Percentiles rank a stretch among this genome's conserved stretches.
Evolutionary conservation across 2,329 filamentous ascomycete species (phyloP).

Genomic region (Parastagonospora nodorum): DNA sequence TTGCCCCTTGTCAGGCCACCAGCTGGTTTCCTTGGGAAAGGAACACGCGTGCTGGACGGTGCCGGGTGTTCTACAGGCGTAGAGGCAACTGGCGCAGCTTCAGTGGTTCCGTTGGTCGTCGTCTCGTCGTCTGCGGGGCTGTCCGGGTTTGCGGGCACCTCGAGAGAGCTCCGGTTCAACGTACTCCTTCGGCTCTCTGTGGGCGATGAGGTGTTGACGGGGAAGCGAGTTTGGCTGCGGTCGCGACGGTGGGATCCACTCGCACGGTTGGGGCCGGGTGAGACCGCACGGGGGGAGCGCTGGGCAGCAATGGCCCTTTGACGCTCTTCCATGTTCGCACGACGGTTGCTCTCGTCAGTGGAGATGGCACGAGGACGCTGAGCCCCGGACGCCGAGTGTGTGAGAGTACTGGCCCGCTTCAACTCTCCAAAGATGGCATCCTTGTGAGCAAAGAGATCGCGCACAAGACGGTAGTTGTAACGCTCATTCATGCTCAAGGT

Average conservation of each 20-base stretch:
- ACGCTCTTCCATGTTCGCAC: slow-evolving; percentile 91
- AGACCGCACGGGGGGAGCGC: slow-evolving; percentile 70
- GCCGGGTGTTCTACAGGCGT: slow-evolving; percentile 34
- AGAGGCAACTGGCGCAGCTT: slow-evolving; percentile 15
- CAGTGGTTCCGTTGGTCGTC: slow-evolving; percentile 48
- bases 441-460: slow-evolving; percentile 92
- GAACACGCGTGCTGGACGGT: slow-evolving; percentile 42
- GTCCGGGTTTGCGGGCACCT: slow-evolving; percentile 72
- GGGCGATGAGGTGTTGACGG: slow-evolving; percentile 65
- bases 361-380: slow-evolving; percentile 83
- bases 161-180: slow-evolving; percentile 71
- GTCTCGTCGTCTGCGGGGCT: slow-evolving; percentile 43
- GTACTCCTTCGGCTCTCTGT: slow-evolving; percentile 59
- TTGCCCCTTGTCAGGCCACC: slow-evolving; percentile 43
- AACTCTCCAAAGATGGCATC: slow-evolving; percentile 94
- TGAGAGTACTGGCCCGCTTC: slow-evolving; percentile 81
- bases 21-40: slow-evolving; percentile 41
- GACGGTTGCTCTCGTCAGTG: slow-evolving; percentile 93
- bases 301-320: slow-evolving; percentile 75
- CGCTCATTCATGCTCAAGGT: slow-evolving; percentile 95
- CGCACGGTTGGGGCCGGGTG: slow-evolving; percentile 65
- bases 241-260: slow-evolving; percentile 65
- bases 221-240: slow-evolving; percentile 82
- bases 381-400: slow-evolving; percentile 61
- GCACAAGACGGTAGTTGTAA: slow-evolving; percentile 86